Base-by-base conservation (phyloP, 805 yeast species). In the Cyberlindnera americana region DNA sequence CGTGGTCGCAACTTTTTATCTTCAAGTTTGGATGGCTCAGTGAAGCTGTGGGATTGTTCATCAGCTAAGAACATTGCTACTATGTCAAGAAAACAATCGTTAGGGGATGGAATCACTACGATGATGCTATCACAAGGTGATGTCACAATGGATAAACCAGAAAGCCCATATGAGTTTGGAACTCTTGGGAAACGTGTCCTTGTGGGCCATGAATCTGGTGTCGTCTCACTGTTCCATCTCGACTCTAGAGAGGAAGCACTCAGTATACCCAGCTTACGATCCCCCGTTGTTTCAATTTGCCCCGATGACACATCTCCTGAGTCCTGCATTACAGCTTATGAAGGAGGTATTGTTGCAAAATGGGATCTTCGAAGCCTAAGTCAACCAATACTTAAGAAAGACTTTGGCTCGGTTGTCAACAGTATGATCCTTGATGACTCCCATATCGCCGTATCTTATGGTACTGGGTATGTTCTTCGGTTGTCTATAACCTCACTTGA, bases 21-120 rank as follows among this genome's bases (percentile, higher is more conserved):
- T 6, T 63, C 78, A 10, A 70, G 77, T 6, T 37, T 46, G 5
- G 85, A 78, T 55, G 86, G 86, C 1, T 53, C 73, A 0, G 64
- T 81, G 1, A 67, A 62, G 30, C 53, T 86, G 26, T 84, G 89
- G 90, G 91, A 83, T 50, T 75, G 87, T 56, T 81, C 84, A 0
- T 52, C 71, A 1, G 87, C 81, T 1, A 38, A 52, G 15, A 50
- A 60, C 8, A 53, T 82, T 5, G 61, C 69, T 49, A 59, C 64
- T 26, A 67, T 76, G 37, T 45, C 50, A 7, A 63, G 75, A 27
- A 54, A 51, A 9, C 63, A 59, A 25, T 59, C 62, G 15, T 32
- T 59, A 2, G 40, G 43, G 3, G 76, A 72, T 48, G 66, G 66
- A 0, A 56, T 69, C 1, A 61, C 65, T 9, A 46, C 53, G 2